Percentiles rank a stretch among this genome's conserved stretches.
These are phyloP conservation scores for Fusarium palustre DNA, from an alignment of 2,329 filamentous ascomycete genomes.

Conservation along the genomic window DNA sequence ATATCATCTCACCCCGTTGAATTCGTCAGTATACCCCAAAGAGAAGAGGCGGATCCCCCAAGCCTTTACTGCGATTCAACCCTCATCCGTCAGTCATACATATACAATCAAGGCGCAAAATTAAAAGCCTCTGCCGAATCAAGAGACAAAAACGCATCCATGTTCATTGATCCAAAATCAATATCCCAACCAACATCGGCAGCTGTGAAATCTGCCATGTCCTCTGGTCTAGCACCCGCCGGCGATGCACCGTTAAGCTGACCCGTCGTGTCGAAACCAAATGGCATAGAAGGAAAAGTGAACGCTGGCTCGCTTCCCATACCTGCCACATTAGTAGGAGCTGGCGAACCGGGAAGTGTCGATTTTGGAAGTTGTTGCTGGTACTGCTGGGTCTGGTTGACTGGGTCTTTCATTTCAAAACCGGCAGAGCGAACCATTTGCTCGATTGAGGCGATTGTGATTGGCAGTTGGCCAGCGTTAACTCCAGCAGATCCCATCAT, in stretches of 20 bases:
- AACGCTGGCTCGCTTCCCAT: slow-evolving; percentile 40
- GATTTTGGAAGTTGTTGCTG: slow-evolving; percentile 24
- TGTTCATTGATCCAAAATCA: slow-evolving; percentile 50
- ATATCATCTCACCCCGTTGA: neutral
- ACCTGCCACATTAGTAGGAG: slow-evolving; percentile 14
- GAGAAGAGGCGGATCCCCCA: neutral
- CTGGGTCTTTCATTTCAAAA: slow-evolving; percentile 42
- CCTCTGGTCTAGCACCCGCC: slow-evolving; percentile 36
- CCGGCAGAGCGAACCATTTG: slow-evolving; percentile 49
- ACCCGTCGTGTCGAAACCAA: slow-evolving; percentile 44
- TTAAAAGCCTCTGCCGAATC: slow-evolving; percentile 46
- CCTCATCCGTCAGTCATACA: no score
- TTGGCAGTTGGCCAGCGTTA: slow-evolving; percentile 39
- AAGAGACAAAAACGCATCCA: slow-evolving; percentile 50
- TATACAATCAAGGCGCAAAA: slow-evolving; percentile 33
- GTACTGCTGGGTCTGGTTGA: slow-evolving; percentile 33
- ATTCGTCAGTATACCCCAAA: neutral
- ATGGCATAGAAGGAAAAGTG: slow-evolving; percentile 48
- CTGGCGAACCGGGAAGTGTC: slow-evolving; percentile 36
- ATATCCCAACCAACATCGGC: slow-evolving; percentile 49
- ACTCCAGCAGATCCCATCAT: slow-evolving; percentile 47
- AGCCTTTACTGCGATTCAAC: neutral
- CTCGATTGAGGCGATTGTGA: slow-evolving; percentile 45
- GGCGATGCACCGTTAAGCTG: slow-evolving; percentile 40
- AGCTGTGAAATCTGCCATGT: slow-evolving; percentile 46